phyloP scores from a whole-genome alignment of 805 yeast species.

The Nakazawaea holstii region DNA sequence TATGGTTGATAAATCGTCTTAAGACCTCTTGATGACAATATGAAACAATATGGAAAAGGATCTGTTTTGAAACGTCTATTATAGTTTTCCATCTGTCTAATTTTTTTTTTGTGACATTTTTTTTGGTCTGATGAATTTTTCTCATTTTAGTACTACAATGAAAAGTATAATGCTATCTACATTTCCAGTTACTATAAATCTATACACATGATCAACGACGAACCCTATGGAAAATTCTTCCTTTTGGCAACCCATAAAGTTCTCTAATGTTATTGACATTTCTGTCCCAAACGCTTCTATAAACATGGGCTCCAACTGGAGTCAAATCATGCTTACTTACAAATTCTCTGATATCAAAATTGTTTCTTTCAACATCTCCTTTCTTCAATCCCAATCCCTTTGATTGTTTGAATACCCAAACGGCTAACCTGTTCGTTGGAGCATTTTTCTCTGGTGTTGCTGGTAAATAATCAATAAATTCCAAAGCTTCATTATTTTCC shows the following conservation, averaged over 20 bases:
- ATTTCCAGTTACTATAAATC: background rate
- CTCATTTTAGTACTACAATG: background rate
- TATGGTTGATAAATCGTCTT: too few species aligned
- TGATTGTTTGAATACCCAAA: conserved; percentile 86
- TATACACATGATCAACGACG: conserved; percentile 26
- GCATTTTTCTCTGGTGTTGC: conserved; percentile 88
- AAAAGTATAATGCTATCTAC: background rate
- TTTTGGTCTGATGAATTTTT: background rate
- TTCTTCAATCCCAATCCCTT: conserved; percentile 18
- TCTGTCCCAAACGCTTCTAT: conserved; percentile 84
- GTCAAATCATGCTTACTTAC: conserved; percentile 46
- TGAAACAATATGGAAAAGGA: too few species aligned
- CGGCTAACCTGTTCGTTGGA: conserved; percentile 73
- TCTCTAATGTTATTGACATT: conserved; percentile 64
- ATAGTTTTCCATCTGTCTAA: too few species aligned
- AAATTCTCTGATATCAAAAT: conserved; percentile 72
- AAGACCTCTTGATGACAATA: too few species aligned
- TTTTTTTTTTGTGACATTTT: background rate
- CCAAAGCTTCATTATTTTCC: conserved; percentile 30
- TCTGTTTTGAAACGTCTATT: too few species aligned
- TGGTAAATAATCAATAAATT: conserved; percentile 61
- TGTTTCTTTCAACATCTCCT: conserved; percentile 30
- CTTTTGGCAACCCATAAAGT: conserved; percentile 66
- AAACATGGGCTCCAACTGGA: conserved; percentile 89
- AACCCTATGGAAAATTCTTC: conserved; percentile 69